phyloP scores from a whole-genome alignment of 768 basidiomycete genomes.

The Lactarius evosmus region DNA sequence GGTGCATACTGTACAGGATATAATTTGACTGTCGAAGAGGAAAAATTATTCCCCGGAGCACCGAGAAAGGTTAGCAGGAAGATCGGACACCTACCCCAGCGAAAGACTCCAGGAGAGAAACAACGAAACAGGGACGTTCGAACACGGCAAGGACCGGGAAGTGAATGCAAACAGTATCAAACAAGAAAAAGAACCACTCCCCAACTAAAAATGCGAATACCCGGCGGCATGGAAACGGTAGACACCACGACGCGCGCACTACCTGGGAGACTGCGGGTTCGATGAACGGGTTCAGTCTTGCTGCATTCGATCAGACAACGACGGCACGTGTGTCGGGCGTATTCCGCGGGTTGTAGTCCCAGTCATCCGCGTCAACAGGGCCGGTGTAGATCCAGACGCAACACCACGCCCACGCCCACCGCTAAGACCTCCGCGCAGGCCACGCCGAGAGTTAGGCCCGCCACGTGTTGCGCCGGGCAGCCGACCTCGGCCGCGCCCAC shows the following conservation, averaged over 20 bases:
- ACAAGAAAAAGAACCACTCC: neutral
- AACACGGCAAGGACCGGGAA: neutral
- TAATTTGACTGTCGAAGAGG: neutral
- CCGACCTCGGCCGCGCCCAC: slow-evolving; percentile 8
- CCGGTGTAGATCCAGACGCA: neutral
- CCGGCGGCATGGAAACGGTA: neutral
- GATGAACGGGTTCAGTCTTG: slow-evolving; percentile 3
- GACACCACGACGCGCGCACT: too few relatives aligned
- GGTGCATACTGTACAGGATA: neutral
- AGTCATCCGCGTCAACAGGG: slow-evolving; percentile 14
- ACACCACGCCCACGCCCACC: slow-evolving; percentile 8
- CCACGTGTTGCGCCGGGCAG: neutral
- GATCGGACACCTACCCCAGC: neutral
- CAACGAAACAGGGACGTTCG: neutral
- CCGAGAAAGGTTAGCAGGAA: neutral
- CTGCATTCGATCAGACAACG: slow-evolving; percentile 18
- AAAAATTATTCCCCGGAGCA: neutral
- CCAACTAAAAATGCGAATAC: neutral
- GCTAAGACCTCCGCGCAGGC: neutral
- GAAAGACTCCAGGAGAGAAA: neutral
- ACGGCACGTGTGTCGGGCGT: neutral
- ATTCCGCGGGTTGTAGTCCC: neutral
- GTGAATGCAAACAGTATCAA: neutral
- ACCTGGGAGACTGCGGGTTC: neutral
- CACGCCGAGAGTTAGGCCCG: slow-evolving; percentile 3